Conservation (phyloP, 441 rosid species). For the Adansonia grandidieri region DNA sequence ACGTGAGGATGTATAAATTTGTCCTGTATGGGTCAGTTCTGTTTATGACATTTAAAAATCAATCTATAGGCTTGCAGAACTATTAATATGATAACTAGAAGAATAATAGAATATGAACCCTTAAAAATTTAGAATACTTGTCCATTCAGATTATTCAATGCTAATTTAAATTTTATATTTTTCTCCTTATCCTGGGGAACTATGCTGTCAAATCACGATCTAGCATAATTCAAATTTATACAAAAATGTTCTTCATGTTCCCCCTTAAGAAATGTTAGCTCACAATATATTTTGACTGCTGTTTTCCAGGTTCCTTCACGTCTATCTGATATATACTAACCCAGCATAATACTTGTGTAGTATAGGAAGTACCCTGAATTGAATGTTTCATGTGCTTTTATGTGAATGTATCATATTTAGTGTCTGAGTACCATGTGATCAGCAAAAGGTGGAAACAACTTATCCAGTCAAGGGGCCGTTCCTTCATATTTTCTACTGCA, state of each 20-base stretch:
- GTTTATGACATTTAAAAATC: neutral
- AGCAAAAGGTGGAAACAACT: conserved; percentile 92
- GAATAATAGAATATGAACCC: no score
- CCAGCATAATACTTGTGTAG: neutral
- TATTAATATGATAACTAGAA: conserved; percentile 1
- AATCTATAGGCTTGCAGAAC: neutral
- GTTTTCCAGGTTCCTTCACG: neutral
- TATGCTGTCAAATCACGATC: neutral
- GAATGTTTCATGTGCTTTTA: neutral
- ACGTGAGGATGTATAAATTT: neutral
- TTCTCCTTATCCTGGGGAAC: neutral
- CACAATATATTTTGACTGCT: neutral
- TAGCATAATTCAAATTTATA: neutral
- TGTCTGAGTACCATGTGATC: conserved; percentile 38
- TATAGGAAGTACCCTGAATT: neutral
- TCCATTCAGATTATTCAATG: neutral
- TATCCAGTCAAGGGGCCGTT: conserved; percentile 87
- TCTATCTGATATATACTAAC: neutral
- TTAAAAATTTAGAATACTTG: neutral
- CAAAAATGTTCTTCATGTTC: neutral
- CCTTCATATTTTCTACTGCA: conserved; percentile 92
- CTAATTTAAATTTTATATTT: neutral
- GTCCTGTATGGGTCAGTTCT: neutral
- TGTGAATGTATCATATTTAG: neutral
- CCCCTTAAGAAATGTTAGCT: conserved; percentile 3